A percentile compares a stretch with the other conserved stretches of the same genome.
Conservation (phyloP, 805 yeast species). For the Ogataea philodendri region DNA sequence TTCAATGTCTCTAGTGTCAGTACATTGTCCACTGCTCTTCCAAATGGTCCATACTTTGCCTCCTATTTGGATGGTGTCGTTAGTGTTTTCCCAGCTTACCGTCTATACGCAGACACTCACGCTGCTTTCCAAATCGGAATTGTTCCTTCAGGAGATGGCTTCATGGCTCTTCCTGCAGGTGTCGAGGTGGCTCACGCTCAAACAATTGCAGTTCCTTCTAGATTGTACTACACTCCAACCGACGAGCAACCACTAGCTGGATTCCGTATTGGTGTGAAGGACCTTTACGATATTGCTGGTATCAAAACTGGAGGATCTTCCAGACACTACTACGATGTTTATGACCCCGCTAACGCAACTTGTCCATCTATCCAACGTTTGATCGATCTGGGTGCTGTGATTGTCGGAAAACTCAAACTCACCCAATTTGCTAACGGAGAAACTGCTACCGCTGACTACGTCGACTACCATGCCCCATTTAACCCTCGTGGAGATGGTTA, state of each 20-base stretch:
- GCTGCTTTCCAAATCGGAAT: constrained; percentile 14
- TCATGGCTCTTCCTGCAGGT: constrained; percentile 14
- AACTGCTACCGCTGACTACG: constrained; percentile 15
- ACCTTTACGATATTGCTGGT: constrained; percentile 13
- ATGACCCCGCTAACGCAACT: constrained; percentile 9
- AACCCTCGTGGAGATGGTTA: constrained; percentile 17
- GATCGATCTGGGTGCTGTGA: constrained; percentile 13
- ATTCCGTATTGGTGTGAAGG: constrained; percentile 14
- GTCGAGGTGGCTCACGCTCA: constrained; percentile 17
- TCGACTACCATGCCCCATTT: constrained; percentile 17
- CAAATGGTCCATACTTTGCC: constrained; percentile 14
- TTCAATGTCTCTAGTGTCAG: constrained; percentile 7
- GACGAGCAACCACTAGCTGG: constrained; percentile 15
- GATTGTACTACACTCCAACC: constrained; percentile 11
- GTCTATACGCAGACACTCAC: constrained; percentile 12
- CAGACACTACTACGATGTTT: constrained; percentile 13
- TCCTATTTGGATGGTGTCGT: constrained; percentile 12
- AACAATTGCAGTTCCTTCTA: constrained; percentile 15
- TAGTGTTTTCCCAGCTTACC: constrained; percentile 11
- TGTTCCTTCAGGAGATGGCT: constrained; percentile 13
- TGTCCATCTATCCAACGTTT: constrained; percentile 15
- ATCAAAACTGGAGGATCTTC: constrained; percentile 14
- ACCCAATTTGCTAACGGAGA: constrained; percentile 17
- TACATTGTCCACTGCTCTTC: constrained; percentile 1
- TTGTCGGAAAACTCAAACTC: constrained; percentile 14